phyloP scores from a whole-genome alignment of 169 alveolate species.

The Eimeria sp. region DNA sequence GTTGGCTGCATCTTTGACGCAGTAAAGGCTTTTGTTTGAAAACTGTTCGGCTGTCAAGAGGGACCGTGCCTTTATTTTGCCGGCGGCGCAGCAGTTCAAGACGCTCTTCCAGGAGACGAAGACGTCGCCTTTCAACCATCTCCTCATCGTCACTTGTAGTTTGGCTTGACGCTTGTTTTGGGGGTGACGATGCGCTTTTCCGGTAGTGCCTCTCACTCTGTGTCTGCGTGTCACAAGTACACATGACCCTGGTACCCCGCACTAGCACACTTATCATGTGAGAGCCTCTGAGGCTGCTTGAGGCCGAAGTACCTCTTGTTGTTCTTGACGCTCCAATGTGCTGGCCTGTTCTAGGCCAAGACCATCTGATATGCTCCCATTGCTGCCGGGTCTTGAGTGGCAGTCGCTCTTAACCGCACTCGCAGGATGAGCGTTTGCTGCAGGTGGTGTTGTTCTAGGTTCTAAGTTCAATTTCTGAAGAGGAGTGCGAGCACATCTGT shows the following conservation, averaged over 20 bases:
- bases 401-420: neutral
- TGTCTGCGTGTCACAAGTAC: slow-evolving; percentile 22
- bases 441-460: neutral
- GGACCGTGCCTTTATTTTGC: neutral
- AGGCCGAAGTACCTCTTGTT: neutral
- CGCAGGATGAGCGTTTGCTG: neutral
- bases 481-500: neutral
- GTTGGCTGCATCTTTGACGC: neutral
- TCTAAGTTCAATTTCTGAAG: neutral
- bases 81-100: neutral
- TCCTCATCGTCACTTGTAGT: neutral
- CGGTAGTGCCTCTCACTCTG: too few species aligned
- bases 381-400: neutral
- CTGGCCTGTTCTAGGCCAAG: neutral
- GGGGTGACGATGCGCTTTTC: neutral
- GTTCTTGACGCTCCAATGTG: neutral
- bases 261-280: neutral
- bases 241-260: neutral
- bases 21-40: neutral
- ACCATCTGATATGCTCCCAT: too few species aligned
- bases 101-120: slow-evolving; percentile 11
- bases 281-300: neutral
- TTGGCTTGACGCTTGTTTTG: neutral
- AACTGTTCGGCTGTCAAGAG: neutral
- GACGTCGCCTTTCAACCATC: neutral